Percentiles rank a stretch among this genome's conserved stretches.
Conservation (phyloP, 768 basidiomycete genomes). For the Kwoniella sp. region DNA sequence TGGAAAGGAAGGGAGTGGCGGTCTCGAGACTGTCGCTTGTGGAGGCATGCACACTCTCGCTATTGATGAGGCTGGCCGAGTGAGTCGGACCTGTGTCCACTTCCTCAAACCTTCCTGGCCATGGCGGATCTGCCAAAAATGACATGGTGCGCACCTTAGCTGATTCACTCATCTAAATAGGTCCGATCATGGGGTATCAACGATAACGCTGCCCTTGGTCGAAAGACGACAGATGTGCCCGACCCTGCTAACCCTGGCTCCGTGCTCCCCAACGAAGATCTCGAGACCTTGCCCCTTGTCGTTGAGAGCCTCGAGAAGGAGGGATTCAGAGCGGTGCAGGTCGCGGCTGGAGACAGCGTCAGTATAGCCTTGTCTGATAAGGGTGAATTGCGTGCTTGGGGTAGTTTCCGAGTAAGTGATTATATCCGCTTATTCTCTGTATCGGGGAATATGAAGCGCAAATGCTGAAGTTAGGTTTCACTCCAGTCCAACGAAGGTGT, state of each 20-base stretch:
- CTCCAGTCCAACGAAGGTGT: conserved; percentile 56
- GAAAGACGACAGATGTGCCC: conserved; percentile 66
- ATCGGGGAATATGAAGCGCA: not conserved
- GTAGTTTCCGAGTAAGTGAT: conserved; percentile 74
- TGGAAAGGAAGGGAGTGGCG: conserved; percentile 56
- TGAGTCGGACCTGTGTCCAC: conserved; percentile 59
- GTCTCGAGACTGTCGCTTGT: conserved; percentile 76
- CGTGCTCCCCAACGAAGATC: conserved; percentile 55
- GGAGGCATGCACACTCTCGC: conserved; percentile 90
- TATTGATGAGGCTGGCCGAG: conserved; percentile 84
- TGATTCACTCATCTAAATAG: conserved; percentile 19
- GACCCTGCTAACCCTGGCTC: conserved; percentile 52
- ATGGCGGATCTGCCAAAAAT: too few relatives aligned
- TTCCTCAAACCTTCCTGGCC: not conserved
- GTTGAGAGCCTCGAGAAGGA: conserved; percentile 68
- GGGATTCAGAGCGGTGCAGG: conserved; percentile 77
- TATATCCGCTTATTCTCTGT: not conserved
- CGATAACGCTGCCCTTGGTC: conserved; percentile 84
- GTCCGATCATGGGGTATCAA: conserved; percentile 61
- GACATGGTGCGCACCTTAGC: not conserved
- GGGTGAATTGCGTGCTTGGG: conserved; percentile 86
- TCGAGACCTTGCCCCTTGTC: conserved; percentile 58
- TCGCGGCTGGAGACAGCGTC: conserved; percentile 84
- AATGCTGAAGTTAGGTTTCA: conserved; percentile 14
- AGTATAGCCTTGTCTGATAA: conserved; percentile 78